Evolutionary conservation across 345 rosid genomes (phyloP).

Genomic region (Capsella bursapastoris): DNA sequence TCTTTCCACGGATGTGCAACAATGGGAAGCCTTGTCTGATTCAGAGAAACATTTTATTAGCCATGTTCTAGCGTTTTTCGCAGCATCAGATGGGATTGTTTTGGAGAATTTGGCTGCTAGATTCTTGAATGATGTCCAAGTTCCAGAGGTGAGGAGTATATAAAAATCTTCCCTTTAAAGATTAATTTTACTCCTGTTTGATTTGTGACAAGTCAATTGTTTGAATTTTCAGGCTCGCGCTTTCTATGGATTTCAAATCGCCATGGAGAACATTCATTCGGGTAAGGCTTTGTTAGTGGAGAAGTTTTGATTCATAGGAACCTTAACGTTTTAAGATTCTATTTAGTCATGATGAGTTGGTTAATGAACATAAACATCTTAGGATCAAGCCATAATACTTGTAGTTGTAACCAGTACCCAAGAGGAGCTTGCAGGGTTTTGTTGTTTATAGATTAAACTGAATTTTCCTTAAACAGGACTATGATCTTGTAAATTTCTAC

Average conservation of each 20-base stretch:
- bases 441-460: background rate
- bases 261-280: slow-evolving; percentile 95
- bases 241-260: slow-evolving; percentile 92
- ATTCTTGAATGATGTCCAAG: slow-evolving; percentile 82
- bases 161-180: background rate
- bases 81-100: slow-evolving; percentile 95
- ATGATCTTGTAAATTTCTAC: slow-evolving; percentile 14
- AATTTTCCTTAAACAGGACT: background rate
- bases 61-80: slow-evolving; percentile 88
- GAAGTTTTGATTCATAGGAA: background rate
- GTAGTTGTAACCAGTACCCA: background rate
- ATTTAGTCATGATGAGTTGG: background rate
- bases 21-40: slow-evolving; percentile 66
- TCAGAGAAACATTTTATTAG: slow-evolving; percentile 81
- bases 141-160: slow-evolving; percentile 66
- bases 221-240: slow-evolving; percentile 74
- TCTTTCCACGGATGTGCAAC: slow-evolving; percentile 80
- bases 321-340: background rate
- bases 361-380: slow-evolving; percentile 14
- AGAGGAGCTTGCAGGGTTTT: background rate
- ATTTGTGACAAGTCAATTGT: slow-evolving; percentile 37
- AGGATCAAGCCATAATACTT: slow-evolving; percentile 1
- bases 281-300: slow-evolving; percentile 53
- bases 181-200: background rate
- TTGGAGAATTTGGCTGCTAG: slow-evolving; percentile 90